Conservation (phyloP, 345 rosid species). For the Diplotaxis tenuifolia region DNA sequence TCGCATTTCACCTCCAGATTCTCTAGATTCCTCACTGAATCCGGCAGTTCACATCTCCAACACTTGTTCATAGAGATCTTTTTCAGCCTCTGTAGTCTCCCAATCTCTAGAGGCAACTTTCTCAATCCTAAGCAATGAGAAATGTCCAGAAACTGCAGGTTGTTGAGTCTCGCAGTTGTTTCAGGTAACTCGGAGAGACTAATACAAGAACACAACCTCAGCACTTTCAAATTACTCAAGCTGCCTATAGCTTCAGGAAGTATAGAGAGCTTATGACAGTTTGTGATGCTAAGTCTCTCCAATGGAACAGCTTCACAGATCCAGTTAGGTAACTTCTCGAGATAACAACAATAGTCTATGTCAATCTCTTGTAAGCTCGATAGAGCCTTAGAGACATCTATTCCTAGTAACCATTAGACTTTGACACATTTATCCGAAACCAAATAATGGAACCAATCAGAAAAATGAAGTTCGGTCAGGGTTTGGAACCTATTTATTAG, state of each 20-base stretch:
- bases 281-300: constrained; percentile 51
- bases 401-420: background rate
- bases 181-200: constrained; percentile 45
- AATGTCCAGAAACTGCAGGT: constrained; percentile 43
- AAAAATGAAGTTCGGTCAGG: constrained; percentile 2
- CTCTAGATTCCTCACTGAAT: constrained; percentile 38
- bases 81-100: constrained; percentile 40
- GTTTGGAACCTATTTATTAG: too few species aligned
- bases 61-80: constrained; percentile 56
- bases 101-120: constrained; percentile 45
- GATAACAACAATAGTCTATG: constrained; percentile 49
- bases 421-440: constrained; percentile 42
- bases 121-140: constrained; percentile 43
- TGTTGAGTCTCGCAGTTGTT: constrained; percentile 36
- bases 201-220: constrained; percentile 52
- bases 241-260: constrained; percentile 48
- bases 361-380: constrained; percentile 51
- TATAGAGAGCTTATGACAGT: constrained; percentile 46
- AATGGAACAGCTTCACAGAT: constrained; percentile 36
- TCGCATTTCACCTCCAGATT: constrained; percentile 50
- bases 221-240: constrained; percentile 38
- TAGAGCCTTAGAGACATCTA: constrained; percentile 24
- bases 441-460: constrained; percentile 42
- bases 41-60: constrained; percentile 40
- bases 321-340: constrained; percentile 41